Evolutionary conservation across 1,284 basidiomycete genomes (phyloP).

Genomic region (Microbotryum violaceum): DNA sequence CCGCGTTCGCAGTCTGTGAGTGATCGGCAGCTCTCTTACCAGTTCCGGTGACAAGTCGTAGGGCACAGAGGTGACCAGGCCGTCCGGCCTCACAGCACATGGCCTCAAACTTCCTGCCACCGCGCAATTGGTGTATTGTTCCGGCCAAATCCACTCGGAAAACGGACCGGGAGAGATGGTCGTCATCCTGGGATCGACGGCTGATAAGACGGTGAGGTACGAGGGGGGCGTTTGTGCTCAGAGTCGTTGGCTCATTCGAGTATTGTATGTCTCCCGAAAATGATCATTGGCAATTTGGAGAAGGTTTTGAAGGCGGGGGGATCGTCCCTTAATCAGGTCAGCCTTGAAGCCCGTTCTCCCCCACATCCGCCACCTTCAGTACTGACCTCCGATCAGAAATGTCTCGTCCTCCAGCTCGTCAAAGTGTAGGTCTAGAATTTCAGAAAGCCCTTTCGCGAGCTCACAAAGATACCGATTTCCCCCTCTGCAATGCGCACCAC

Average conservation of each 20-base stretch:
- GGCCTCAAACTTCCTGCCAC: neutral
- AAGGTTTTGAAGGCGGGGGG: conserved; percentile 2
- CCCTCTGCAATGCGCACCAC: too few species aligned
- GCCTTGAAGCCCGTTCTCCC: neutral
- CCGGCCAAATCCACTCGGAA: neutral
- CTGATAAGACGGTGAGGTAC: conserved; percentile 2
- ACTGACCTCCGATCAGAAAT: too few species aligned
- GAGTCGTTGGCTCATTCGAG: neutral
- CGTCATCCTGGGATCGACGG: neutral
- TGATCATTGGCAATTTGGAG: conserved; percentile 1
- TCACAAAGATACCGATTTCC: neutral
- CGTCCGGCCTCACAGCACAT: neutral
- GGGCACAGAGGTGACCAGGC: neutral
- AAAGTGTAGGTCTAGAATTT: neutral
- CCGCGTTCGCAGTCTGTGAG: neutral
- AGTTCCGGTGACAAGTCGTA: neutral
- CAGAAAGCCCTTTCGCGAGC: neutral
- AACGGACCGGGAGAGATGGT: neutral
- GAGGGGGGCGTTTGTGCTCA: neutral
- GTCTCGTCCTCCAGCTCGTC: too few species aligned
- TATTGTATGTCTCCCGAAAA: neutral
- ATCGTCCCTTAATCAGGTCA: neutral
- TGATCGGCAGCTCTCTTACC: neutral
- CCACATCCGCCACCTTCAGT: too few species aligned
- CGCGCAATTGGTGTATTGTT: neutral